These are phyloP conservation scores for Hamiltosporidium tvaerminnensis DNA, from an alignment of 371 early-diverging fungal species.

Conservation along the genomic window DNA sequence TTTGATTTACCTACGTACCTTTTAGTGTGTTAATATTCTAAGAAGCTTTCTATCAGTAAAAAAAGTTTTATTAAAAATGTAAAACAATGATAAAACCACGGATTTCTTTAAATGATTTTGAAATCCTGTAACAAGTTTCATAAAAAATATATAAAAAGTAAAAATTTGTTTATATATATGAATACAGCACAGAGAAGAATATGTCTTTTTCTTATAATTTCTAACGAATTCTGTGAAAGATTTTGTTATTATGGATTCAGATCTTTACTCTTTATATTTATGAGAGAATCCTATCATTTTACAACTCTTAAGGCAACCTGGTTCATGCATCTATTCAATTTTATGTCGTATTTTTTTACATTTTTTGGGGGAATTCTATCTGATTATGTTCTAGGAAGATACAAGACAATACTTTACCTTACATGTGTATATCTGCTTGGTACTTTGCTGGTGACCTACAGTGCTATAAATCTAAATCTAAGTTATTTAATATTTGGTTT, in stretches of 20 bases:
- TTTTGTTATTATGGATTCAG: constrained; percentile 60
- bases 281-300: constrained; percentile 3
- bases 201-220: constrained; percentile 57
- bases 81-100: too few species aligned
- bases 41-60: too few species aligned
- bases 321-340: constrained; percentile 60
- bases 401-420: constrained; percentile 60
- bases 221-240: constrained; percentile 62
- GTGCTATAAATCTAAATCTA: constrained; percentile 55
- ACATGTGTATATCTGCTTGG: constrained; percentile 58
- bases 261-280: constrained; percentile 45
- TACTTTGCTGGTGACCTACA: constrained; percentile 55
- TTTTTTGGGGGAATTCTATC: constrained; percentile 63
- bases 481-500: constrained; percentile 58
- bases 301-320: constrained; percentile 55
- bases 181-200: constrained; percentile 55
- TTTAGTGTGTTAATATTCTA: too few species aligned
- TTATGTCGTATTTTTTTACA: constrained; percentile 63
- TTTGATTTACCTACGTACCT: too few species aligned
- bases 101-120: too few species aligned
- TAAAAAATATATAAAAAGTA: too few species aligned
- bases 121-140: too few species aligned
- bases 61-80: too few species aligned
- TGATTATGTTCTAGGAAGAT: constrained; percentile 65
- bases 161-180: too few species aligned